These are phyloP conservation scores for Citrus australasica DNA, from an alignment of 345 rosid species.

Conservation along the genomic window DNA sequence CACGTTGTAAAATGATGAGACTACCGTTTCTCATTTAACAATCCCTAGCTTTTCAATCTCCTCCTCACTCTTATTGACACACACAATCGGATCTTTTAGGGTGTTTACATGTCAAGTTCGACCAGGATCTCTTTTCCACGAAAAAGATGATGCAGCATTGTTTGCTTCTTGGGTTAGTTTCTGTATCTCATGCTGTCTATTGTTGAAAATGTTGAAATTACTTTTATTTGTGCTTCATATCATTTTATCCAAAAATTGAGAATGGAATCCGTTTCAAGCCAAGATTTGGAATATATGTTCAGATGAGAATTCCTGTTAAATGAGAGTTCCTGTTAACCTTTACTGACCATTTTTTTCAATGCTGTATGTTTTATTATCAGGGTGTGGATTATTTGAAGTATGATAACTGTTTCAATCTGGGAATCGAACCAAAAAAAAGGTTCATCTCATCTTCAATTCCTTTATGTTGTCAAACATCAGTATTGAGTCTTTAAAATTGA, in stretches of 20 bases:
- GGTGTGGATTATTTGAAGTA: constrained; percentile 95
- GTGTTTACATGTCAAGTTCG: constrained; percentile 88
- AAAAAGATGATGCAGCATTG: constrained; percentile 68
- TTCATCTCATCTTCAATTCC: constrained; percentile 23
- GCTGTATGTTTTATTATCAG: constrained; percentile 36
- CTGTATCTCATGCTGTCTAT: background rate
- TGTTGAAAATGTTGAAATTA: background rate
- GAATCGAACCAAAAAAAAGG: constrained; percentile 73
- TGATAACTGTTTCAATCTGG: constrained; percentile 93
- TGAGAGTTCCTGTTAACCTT: background rate
- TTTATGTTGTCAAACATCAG: constrained; percentile 8
- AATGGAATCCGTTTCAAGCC: background rate
- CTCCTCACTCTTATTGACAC: constrained; percentile 12
- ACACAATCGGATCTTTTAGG: constrained; percentile 33
- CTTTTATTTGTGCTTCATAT: background rate
- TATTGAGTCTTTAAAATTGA: constrained; percentile 7
- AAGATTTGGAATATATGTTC: background rate
- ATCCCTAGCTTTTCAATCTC: background rate
- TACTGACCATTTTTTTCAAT: background rate
- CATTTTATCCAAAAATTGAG: background rate
- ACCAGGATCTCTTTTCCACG: constrained; percentile 93
- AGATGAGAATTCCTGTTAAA: background rate
- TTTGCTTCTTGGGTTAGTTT: constrained; percentile 96
- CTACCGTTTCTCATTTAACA: constrained; percentile 1
- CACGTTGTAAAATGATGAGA: constrained; percentile 18